Conservation (phyloP, 192 early-diverging fungal genomes). For the Chytriomyces sp. region DNA sequence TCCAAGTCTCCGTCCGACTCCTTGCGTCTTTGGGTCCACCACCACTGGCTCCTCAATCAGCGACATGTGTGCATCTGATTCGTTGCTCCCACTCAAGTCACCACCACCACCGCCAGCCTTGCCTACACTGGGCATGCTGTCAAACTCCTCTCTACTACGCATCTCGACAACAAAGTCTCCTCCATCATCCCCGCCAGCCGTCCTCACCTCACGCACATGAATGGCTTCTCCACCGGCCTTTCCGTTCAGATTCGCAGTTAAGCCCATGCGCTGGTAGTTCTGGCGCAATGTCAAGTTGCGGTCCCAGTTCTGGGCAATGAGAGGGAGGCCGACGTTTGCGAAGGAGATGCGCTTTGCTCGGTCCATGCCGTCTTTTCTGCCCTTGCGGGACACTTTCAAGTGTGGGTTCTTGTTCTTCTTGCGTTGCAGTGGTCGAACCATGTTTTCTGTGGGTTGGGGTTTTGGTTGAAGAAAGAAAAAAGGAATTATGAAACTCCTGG, state of each 20-base stretch:
- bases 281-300: conserved; percentile 57
- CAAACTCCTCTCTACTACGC: conserved; percentile 39
- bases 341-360: conserved; percentile 48
- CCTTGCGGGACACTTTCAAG: conserved; percentile 45
- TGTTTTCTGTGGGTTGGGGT: not conserved
- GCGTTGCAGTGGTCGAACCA: conserved; percentile 47
- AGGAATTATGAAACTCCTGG: too few relatives aligned
- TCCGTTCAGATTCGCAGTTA: conserved; percentile 55
- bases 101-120: not conserved
- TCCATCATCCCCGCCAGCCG: conserved; percentile 12
- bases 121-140: conserved; percentile 39
- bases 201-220: not conserved
- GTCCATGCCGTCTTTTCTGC: conserved; percentile 39
- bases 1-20: conserved; percentile 19
- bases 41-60: conserved; percentile 37
- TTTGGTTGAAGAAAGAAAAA: too few relatives aligned
- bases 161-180: conserved; percentile 27
- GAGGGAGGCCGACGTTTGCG: conserved; percentile 37
- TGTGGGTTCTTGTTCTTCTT: conserved; percentile 43
- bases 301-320: conserved; percentile 58
- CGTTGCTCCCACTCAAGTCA: not conserved
- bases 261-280: conserved; percentile 59
- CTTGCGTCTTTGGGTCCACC: conserved; percentile 31
- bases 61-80: conserved; percentile 33
- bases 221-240: conserved; percentile 53